Evolutionary conservation across 176 grass and related monocot species (phyloP).

Genomic region (Oryza punctata): DNA sequence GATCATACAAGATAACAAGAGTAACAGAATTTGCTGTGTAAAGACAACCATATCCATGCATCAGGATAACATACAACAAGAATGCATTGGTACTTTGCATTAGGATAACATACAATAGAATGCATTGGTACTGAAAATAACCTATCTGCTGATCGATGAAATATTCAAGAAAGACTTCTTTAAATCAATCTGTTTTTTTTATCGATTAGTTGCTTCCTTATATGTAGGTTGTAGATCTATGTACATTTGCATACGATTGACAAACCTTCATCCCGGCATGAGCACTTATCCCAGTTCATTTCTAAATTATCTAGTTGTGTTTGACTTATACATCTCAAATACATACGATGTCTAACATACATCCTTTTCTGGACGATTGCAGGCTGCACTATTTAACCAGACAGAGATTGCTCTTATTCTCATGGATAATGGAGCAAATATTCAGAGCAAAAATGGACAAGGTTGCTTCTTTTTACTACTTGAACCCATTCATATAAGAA

Average conservation of each 20-base stretch:
- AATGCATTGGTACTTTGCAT: background rate
- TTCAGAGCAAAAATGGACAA: conserved; percentile 93
- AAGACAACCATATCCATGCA: background rate
- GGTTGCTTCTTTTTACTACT: conserved; percentile 46
- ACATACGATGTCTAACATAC: conserved; percentile 8
- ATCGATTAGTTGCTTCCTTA: conserved; percentile 29
- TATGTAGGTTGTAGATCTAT: background rate
- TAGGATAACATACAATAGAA: background rate
- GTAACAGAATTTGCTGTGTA: background rate
- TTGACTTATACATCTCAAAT: background rate
- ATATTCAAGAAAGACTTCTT: background rate
- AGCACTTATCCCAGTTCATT: conserved; percentile 23
- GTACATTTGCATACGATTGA: background rate
- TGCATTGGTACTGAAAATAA: background rate
- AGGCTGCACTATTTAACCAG: conserved; percentile 99
- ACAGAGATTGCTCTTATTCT: conserved; percentile 95
- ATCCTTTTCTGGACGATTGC: conserved; percentile 33
- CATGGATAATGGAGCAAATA: conserved; percentile 83
- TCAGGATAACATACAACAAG: background rate
- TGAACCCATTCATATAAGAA: background rate
- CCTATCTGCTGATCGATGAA: background rate
- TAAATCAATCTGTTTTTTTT: background rate
- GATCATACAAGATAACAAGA: background rate
- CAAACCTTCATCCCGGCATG: conserved; percentile 12
- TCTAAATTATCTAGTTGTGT: conserved; percentile 1